phyloP scores from a whole-genome alignment of 345 rosid species.

The Eucalyptus cloeziana region DNA sequence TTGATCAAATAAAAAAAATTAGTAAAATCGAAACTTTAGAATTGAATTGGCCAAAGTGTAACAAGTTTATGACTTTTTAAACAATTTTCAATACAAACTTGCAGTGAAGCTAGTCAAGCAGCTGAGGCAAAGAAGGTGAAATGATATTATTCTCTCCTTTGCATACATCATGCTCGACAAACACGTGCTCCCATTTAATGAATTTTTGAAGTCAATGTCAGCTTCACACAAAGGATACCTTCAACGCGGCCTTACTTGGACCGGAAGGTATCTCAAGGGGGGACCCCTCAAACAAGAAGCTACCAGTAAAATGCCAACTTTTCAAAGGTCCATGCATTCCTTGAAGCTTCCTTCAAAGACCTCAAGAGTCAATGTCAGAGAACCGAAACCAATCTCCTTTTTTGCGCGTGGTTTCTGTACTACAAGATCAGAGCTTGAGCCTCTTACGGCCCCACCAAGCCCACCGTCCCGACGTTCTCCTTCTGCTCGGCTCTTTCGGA shows the following conservation, averaged over 20 bases:
- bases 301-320: background rate
- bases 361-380: background rate
- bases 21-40: too few species aligned
- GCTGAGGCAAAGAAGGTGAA: background rate
- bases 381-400: background rate
- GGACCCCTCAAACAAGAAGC: background rate
- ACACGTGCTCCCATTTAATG: background rate
- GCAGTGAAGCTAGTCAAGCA: background rate
- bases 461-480: background rate
- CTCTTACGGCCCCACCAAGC: background rate
- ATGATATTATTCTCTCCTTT: background rate
- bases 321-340: background rate
- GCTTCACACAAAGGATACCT: background rate
- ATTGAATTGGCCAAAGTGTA: too few species aligned
- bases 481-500: background rate
- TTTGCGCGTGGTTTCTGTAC: background rate
- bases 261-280: background rate
- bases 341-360: background rate
- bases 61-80: too few species aligned
- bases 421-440: background rate
- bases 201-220: background rate
- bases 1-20: too few species aligned
- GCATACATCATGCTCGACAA: background rate
- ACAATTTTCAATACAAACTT: too few species aligned
- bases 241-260: background rate